Conservation (phyloP, 495 filamentous ascomycete genomes). For the Annulohypoxylon maeteangense region DNA sequence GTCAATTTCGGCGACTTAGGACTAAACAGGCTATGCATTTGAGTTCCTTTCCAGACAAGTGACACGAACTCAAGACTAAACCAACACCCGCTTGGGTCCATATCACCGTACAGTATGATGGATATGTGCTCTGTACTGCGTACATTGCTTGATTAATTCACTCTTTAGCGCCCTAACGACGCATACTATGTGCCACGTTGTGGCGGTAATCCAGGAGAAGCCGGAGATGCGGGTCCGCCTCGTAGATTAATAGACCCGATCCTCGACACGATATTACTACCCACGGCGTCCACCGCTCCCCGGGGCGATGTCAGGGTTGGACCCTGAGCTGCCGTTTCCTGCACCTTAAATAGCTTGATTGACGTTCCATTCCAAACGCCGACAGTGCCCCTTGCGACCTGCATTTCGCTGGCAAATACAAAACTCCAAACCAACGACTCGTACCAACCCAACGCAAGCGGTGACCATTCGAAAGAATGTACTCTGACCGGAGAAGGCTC, state of each 20-base stretch:
- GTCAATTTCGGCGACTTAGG: background rate
- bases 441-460: conserved; percentile 94
- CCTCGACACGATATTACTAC: conserved; percentile 87
- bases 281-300: conserved; percentile 95
- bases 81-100: background rate
- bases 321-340: conserved; percentile 81
- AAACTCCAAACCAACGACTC: conserved; percentile 96
- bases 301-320: conserved; percentile 84
- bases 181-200: conserved; percentile 29
- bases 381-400: conserved; percentile 86
- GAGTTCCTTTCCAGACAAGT: conserved; percentile 29
- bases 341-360: conserved; percentile 89
- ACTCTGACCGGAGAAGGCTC: conserved; percentile 80
- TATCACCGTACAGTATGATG: background rate
- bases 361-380: conserved; percentile 94
- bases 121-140: background rate
- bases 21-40: conserved; percentile 22
- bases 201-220: conserved; percentile 41
- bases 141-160: background rate
- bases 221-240: conserved; percentile 39
- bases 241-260: conserved; percentile 79
- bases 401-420: conserved; percentile 90
- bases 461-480: conserved; percentile 96
- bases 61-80: conserved; percentile 22
- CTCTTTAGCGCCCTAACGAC: background rate